Evolutionary conservation across 257 asterid genomes (phyloP), one percentile per base, ranked within the genome.

Genomic region (Solanum etuberosum): DNA sequence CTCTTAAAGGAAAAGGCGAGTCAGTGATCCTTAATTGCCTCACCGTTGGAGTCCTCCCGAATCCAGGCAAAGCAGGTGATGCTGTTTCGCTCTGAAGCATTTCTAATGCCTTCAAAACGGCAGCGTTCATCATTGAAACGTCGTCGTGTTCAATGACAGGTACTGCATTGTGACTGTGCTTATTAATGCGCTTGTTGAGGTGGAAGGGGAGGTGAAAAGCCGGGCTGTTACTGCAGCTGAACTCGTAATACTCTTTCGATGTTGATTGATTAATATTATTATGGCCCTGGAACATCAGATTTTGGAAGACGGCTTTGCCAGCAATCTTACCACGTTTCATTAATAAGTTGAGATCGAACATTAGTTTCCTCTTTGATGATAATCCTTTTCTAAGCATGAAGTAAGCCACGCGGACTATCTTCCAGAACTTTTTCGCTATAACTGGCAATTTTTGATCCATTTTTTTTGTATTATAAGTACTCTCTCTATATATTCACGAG

Each of bases 141-240:
- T 76, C 89, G 5, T 48, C 83, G 9, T 71, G 34, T 1, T 87
- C 82, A 51, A 84, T 81, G 9, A 89, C 68, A 9, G 89, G 83
- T 54, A 54, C 3, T 18, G n/a, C n/a, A n/a, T n/a, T n/a, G n/a
- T 37, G 40, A 57, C 31, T 25, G 6, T 51, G 67, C 23, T 77
- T 59, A 37, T 18, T 86, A 70, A 15, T 70, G 83, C 88, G 65
- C 87, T 92, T 93, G 86, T 76, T 89, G 54, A 91, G 61, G 76
- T 90, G 83, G 43, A 93, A 91, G 5, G 94, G 93, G 25, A 90
- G 90, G 40, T 65, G 89, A 83, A 91, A 90, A 77, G 94, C 92
- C 0, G 98, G 98, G 88, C 92, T 94, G 91, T 89, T 90, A 42
- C 95, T 91, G 94, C 98, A 96, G 91, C 96, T 96, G 90, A 93